Conservation (phyloP, 2,329 filamentous ascomycete species). For the Curvularia sp. region DNA sequence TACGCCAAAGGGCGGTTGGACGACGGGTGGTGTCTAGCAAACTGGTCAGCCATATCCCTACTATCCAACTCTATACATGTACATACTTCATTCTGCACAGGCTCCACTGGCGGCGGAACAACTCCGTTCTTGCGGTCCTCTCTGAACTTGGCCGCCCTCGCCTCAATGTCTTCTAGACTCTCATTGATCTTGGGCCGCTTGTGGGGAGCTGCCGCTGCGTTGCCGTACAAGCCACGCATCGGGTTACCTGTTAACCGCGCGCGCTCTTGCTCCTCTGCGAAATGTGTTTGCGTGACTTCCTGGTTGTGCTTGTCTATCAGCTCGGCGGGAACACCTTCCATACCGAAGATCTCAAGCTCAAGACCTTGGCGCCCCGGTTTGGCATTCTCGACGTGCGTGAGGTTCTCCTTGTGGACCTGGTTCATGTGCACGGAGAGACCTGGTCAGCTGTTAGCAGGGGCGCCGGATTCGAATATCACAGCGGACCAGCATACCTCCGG, state of each 20-base stretch:
- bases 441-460: slow-evolving; percentile 49
- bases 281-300: slow-evolving; percentile 83
- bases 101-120: slow-evolving; percentile 44
- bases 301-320: slow-evolving; percentile 83
- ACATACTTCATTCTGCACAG: slow-evolving; percentile 29
- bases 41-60: slow-evolving; percentile 17
- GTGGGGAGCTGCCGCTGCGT: slow-evolving; percentile 57
- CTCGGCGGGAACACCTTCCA: slow-evolving; percentile 94
- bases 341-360: slow-evolving; percentile 96
- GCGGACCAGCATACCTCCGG: slow-evolving; percentile 72
- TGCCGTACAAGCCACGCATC: slow-evolving; percentile 58
- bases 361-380: slow-evolving; percentile 83
- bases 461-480: not conserved
- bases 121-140: slow-evolving; percentile 52
- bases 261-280: slow-evolving; percentile 83
- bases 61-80: not conserved
- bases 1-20: slow-evolving; percentile 27
- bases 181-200: slow-evolving; percentile 72
- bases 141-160: slow-evolving; percentile 68
- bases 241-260: slow-evolving; percentile 85
- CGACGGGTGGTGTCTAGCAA: slow-evolving; percentile 32
- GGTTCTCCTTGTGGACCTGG: slow-evolving; percentile 95
- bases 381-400: slow-evolving; percentile 89
- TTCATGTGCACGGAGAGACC: slow-evolving; percentile 97
- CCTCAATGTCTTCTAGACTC: slow-evolving; percentile 77